A percentile compares a stretch with the other conserved stretches of the same genome.
These are phyloP conservation scores for Skeletonema menzelii DNA, from an alignment of 108 stramenopile species.

Conservation along the genomic window DNA sequence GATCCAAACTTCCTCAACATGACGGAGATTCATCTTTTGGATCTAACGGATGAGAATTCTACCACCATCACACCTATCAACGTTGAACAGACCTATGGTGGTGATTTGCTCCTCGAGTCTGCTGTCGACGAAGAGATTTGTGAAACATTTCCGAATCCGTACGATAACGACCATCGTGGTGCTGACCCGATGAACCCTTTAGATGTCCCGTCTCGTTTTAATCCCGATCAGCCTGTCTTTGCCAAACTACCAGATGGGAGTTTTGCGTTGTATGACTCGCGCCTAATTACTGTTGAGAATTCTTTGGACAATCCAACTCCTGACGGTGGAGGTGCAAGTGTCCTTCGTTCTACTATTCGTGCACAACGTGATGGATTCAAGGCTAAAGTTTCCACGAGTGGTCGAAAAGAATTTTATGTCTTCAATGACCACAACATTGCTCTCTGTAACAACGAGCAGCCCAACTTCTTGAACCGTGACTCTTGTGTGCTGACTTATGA, in stretches of 20 bases:
- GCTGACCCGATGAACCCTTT: constrained; percentile 29
- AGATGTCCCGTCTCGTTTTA: constrained; percentile 31
- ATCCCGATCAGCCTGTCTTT: constrained; percentile 38
- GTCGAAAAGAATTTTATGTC: constrained; percentile 12
- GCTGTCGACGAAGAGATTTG: constrained; percentile 35
- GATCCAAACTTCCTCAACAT: constrained; percentile 39
- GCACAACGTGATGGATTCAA: constrained; percentile 24
- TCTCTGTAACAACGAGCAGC: constrained; percentile 40
- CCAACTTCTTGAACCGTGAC: constrained; percentile 41
- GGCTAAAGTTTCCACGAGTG: background rate
- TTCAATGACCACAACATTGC: constrained; percentile 45
- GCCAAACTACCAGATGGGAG: constrained; percentile 30
- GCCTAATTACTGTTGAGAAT: constrained; percentile 41
- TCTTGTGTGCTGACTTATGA: constrained; percentile 38
- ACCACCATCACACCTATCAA: constrained; percentile 32
- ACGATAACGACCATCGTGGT: constrained; percentile 49
- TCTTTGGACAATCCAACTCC: constrained; percentile 38
- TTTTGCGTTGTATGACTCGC: constrained; percentile 37
- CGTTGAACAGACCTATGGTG: constrained; percentile 28
- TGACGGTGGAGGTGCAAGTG: constrained; percentile 42
- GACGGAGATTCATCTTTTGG: constrained; percentile 33
- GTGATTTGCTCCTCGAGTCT: constrained; percentile 34
- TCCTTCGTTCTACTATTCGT: constrained; percentile 29
- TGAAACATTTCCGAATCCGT: constrained; percentile 34
- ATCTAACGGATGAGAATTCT: constrained; percentile 16